Percentiles rank a stretch among this genome's conserved stretches.
Evolutionary conservation across 352 stramenopile genomes (phyloP).

Genomic region (Albugo candida): DNA sequence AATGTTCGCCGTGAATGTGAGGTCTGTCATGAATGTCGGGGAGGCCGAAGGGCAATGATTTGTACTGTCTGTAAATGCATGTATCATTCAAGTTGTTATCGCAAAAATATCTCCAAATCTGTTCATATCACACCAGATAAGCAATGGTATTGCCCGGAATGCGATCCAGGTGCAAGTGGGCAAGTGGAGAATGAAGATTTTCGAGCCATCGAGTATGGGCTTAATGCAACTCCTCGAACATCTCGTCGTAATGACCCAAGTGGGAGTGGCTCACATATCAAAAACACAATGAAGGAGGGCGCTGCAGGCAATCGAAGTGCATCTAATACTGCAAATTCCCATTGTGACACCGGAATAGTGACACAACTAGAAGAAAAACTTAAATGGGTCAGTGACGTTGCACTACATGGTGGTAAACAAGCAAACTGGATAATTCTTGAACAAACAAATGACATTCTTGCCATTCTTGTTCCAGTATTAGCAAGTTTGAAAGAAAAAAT

Average conservation of each 20-base stretch:
- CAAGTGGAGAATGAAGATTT: background rate
- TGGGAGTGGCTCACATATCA: background rate
- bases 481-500: background rate
- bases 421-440: conserved; percentile 63
- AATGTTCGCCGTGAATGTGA: conserved; percentile 49
- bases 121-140: conserved; percentile 27
- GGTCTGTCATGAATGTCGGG: conserved; percentile 49
- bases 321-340: background rate
- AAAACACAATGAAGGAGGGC: conserved; percentile 1
- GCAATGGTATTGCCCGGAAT: conserved; percentile 70
- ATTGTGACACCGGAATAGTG: background rate
- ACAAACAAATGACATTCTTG: conserved; percentile 44
- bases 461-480: background rate
- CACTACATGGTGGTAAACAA: conserved; percentile 38
- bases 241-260: conserved; percentile 1
- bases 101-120: conserved; percentile 53
- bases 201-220: background rate
- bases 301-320: background rate
- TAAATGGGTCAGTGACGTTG: conserved; percentile 49
- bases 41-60: conserved; percentile 53
- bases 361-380: conserved; percentile 20
- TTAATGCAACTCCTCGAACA: background rate
- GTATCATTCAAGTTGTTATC: conserved; percentile 73
- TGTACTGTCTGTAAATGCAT: conserved; percentile 65
- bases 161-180: conserved; percentile 18